phyloP scores from a whole-genome alignment of 495 filamentous ascomycete genomes.

The Penicillium coffeae region DNA sequence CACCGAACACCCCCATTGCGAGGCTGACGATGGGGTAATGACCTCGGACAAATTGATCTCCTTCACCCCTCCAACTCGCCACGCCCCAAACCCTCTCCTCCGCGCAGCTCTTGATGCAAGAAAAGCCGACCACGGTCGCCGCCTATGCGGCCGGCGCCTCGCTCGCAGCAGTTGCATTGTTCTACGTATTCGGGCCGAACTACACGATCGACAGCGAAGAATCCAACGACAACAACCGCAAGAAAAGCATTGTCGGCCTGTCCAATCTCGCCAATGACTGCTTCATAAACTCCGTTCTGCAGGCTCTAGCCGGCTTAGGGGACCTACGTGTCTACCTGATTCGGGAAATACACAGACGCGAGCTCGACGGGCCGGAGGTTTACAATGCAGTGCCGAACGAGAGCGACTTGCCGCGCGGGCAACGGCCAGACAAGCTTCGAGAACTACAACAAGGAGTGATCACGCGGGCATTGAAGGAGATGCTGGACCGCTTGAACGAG shows the following conservation, averaged over 20 bases:
- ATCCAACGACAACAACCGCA: conserved; percentile 59
- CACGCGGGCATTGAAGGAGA: conserved; percentile 85
- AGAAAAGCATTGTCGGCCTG: conserved; percentile 86
- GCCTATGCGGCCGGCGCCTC: conserved; percentile 95
- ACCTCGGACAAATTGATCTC: conserved; percentile 8
- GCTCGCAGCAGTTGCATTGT: conserved; percentile 88
- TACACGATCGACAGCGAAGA: conserved; percentile 84
- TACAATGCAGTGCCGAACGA: conserved; percentile 56
- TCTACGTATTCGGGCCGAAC: conserved; percentile 96
- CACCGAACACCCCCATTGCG: no score
- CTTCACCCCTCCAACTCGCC: conserved; percentile 9
- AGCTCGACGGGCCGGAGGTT: conserved; percentile 67
- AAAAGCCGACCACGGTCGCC: conserved; percentile 79
- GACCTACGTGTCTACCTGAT: conserved; percentile 90
- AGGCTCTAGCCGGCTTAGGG: conserved; percentile 90
- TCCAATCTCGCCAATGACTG: conserved; percentile 95
- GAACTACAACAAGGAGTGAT: conserved; percentile 76
- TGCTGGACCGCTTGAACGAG: conserved; percentile 91
- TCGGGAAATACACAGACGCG: conserved; percentile 76
- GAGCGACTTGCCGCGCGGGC: conserved; percentile 37
- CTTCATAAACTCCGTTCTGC: conserved; percentile 97
- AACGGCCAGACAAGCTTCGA: conserved; percentile 59
- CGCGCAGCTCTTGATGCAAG: conserved; percentile 60
- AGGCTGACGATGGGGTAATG: conserved; percentile 13
- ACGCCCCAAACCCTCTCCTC: conserved; percentile 4